These are phyloP conservation scores for Trypanosoma vivax DNA, from an alignment of 208 protist genomes.

Conservation along the genomic window DNA sequence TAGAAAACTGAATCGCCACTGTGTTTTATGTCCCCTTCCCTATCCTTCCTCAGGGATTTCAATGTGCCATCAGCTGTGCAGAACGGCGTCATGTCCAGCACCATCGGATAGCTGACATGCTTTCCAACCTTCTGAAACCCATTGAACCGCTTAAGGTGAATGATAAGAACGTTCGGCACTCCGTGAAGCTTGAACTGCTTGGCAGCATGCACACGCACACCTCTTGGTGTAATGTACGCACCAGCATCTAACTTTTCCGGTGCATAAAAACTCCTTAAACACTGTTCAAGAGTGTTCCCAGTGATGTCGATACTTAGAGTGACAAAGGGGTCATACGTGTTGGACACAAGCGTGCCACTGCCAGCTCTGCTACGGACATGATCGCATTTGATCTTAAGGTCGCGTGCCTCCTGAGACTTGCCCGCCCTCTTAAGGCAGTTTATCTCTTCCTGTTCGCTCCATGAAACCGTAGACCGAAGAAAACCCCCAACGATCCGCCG, in stretches of 20 bases:
- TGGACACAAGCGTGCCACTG: slow-evolving; percentile 41
- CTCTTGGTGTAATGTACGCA: slow-evolving; percentile 68
- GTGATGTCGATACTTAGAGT: slow-evolving; percentile 72
- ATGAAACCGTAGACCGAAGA: slow-evolving; percentile 78
- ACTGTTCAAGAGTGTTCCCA: slow-evolving; percentile 67
- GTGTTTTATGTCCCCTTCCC: background rate
- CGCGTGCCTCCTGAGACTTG: slow-evolving; percentile 66
- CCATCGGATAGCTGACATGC: slow-evolving; percentile 53
- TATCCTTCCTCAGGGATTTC: background rate
- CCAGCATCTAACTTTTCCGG: slow-evolving; percentile 65
- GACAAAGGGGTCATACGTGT: slow-evolving; percentile 84
- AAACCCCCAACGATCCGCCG: slow-evolving; percentile 78
- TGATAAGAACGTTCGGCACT: slow-evolving; percentile 72
- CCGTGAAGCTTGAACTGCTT: slow-evolving; percentile 81
- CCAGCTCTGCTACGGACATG: slow-evolving; percentile 8
- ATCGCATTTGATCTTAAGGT: slow-evolving; percentile 54
- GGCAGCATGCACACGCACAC: slow-evolving; percentile 63
- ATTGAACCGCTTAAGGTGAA: slow-evolving; percentile 88
- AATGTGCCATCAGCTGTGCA: slow-evolving; percentile 23
- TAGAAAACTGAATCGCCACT: background rate
- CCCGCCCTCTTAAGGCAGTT: slow-evolving; percentile 50
- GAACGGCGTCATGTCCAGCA: slow-evolving; percentile 56
- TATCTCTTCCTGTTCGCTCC: slow-evolving; percentile 74
- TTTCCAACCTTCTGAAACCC: slow-evolving; percentile 61
- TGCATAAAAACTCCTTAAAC: slow-evolving; percentile 66